phyloP scores from a whole-genome alignment of 768 basidiomycete genomes.

The Podaxis sp. region DNA sequence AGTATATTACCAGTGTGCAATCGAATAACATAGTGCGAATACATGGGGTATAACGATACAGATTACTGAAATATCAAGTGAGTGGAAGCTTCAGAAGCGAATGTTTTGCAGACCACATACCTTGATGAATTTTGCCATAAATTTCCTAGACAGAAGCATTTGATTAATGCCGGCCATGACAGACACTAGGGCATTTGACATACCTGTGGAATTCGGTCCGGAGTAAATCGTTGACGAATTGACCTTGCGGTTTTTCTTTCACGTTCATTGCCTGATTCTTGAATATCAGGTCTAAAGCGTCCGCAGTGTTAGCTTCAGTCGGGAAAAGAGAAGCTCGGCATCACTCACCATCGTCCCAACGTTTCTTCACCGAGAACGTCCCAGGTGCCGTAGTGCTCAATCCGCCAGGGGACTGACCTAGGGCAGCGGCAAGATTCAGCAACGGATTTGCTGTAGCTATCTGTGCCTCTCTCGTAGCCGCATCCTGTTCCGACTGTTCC shows the following conservation, averaged over 20 bases:
- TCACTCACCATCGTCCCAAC: conserved; percentile 89
- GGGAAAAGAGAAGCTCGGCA: conserved; percentile 2
- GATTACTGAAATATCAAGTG: not conserved
- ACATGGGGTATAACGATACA: not conserved
- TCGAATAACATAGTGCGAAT: not conserved
- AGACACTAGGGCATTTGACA: conserved; percentile 23
- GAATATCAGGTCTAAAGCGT: conserved; percentile 82
- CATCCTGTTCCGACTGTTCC: conserved; percentile 60
- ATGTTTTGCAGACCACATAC: conserved; percentile 25
- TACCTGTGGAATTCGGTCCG: conserved; percentile 93
- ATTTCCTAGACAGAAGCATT: conserved; percentile 55
- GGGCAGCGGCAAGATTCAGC: conserved; percentile 85
- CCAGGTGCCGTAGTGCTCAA: conserved; percentile 72
- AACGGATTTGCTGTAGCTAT: conserved; percentile 87
- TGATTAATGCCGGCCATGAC: not conserved
- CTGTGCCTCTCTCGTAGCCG: conserved; percentile 68
- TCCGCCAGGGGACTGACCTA: conserved; percentile 69
- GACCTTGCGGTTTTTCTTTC: conserved; percentile 58
- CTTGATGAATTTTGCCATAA: conserved; percentile 91
- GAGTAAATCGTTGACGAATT: conserved; percentile 94
- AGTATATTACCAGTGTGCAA: conserved; percentile 12
- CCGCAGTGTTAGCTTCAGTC: conserved; percentile 1
- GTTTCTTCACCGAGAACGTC: conserved; percentile 85
- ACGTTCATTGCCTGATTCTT: conserved; percentile 90
- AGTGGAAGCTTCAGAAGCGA: not conserved